These are phyloP conservation scores for Taphrina betulina DNA, from an alignment of 1,139 yeast genomes.

Conservation along the genomic window DNA sequence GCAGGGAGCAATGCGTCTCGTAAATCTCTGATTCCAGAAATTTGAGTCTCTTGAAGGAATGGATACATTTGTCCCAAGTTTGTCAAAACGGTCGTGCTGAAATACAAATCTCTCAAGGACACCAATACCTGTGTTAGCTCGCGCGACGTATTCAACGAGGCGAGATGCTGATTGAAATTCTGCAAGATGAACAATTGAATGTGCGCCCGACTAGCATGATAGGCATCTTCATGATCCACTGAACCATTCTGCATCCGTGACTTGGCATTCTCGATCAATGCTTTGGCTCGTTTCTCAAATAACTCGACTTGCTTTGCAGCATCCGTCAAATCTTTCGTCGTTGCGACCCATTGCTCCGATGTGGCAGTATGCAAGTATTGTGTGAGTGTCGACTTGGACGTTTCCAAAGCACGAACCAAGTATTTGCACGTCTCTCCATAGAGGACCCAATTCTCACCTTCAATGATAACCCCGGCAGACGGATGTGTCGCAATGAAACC, in stretches of 20 bases:
- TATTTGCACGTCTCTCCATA: constrained; percentile 31
- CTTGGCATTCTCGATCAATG: constrained; percentile 8
- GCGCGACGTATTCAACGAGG: neutral
- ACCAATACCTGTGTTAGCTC: constrained; percentile 45
- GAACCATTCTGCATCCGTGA: constrained; percentile 1
- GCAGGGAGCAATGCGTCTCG: constrained; percentile 45
- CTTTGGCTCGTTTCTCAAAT: constrained; percentile 19
- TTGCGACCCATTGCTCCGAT: constrained; percentile 1
- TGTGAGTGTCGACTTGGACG: constrained; percentile 18
- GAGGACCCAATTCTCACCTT: constrained; percentile 30
- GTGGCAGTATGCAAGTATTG: constrained; percentile 5
- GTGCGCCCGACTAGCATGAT: constrained; percentile 23
- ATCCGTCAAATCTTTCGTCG: constrained; percentile 1
- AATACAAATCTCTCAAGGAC: constrained; percentile 59
- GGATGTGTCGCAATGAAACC: constrained; percentile 30
- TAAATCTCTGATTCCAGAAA: constrained; percentile 43
- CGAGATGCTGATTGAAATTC: constrained; percentile 6
- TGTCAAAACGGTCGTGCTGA: constrained; percentile 68
- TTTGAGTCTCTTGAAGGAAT: constrained; percentile 49
- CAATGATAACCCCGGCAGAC: constrained; percentile 29
- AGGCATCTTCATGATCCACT: constrained; percentile 26
- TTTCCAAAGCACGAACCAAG: constrained; percentile 19
- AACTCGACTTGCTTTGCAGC: constrained; percentile 8
- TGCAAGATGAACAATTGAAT: constrained; percentile 25
- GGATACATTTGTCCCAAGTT: constrained; percentile 76